Evolutionary conservation across 176 grass and related monocot genomes (phyloP).

Genomic region (Saccharum officinarum): DNA sequence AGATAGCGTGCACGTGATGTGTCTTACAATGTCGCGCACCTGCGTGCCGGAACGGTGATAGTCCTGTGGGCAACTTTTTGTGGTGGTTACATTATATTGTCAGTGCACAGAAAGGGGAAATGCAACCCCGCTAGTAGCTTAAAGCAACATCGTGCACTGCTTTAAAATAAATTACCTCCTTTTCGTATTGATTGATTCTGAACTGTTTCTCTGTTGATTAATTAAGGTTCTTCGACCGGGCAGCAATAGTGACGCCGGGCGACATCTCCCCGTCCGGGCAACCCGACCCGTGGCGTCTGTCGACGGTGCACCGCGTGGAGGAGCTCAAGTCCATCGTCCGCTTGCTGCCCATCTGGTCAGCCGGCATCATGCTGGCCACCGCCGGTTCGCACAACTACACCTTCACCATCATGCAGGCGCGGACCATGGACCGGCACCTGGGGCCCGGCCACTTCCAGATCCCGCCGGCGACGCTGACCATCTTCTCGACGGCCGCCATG

Average conservation of each 20-base stretch:
- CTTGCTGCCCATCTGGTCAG: conserved; percentile 76
- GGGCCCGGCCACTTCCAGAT: conserved; percentile 36
- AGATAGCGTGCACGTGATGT: conserved; percentile 1
- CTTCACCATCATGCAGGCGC: conserved; percentile 61
- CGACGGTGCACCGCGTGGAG: conserved; percentile 79
- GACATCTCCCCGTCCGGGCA: conserved; percentile 34
- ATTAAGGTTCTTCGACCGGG: conserved; percentile 53
- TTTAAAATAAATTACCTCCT: neutral
- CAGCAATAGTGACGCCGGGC: conserved; percentile 42
- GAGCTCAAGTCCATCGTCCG: conserved; percentile 81
- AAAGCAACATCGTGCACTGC: neutral
- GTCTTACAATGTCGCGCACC: neutral
- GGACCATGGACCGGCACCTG: conserved; percentile 70
- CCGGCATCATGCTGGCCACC: conserved; percentile 43
- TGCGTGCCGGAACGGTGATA: neutral
- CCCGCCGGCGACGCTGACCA: conserved; percentile 59
- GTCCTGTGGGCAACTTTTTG: conserved; percentile 22
- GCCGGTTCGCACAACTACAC: conserved; percentile 42
- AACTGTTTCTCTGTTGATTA: neutral
- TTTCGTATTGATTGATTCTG: neutral
- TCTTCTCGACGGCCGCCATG: conserved; percentile 53
- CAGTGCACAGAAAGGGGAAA: neutral
- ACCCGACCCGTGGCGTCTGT: conserved; percentile 54
- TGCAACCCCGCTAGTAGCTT: neutral
- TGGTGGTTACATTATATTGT: conserved; percentile 21